phyloP scores from a whole-genome alignment of 768 basidiomycete species.

The Hygrophorus pudorinus region DNA sequence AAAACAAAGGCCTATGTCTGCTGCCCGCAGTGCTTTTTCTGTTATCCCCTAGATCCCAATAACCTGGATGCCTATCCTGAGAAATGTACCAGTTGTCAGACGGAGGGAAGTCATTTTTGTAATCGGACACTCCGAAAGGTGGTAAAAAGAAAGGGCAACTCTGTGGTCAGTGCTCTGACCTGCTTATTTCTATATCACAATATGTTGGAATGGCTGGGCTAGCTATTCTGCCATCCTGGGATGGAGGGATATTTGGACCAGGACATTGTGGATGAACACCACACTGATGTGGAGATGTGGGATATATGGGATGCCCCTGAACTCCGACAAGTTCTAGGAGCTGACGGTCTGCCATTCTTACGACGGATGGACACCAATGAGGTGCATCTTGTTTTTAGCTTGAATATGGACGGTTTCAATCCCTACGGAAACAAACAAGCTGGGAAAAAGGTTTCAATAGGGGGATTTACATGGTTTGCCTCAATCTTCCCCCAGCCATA shows the following conservation, averaged over 20 bases:
- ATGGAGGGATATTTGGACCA: not conserved
- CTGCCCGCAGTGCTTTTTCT: constrained; percentile 3
- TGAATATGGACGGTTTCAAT: constrained; percentile 28
- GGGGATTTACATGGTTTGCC: constrained; percentile 23
- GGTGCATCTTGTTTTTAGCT: constrained; percentile 20
- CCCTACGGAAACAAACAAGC: constrained; percentile 17
- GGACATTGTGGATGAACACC: not conserved
- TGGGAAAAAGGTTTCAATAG: constrained; percentile 19
- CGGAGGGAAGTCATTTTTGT: not conserved
- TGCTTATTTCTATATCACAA: not conserved
- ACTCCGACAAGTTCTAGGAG: not conserved
- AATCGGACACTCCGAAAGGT: not conserved
- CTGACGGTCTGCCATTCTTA: not conserved
- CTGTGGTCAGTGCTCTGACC: too few species aligned
- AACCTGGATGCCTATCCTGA: not conserved
- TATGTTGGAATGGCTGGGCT: not conserved
- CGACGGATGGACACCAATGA: not conserved
- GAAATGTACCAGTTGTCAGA: not conserved
- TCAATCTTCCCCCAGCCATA: constrained; percentile 24
- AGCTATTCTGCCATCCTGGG: not conserved
- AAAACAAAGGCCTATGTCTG: constrained; percentile 2
- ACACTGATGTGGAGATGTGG: not conserved
- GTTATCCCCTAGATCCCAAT: not conserved
- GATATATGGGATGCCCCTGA: not conserved
- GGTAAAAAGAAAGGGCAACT: not conserved